These are phyloP conservation scores for Tricholoma bakamatsutake DNA, from an alignment of 768 basidiomycete genomes.

Conservation along the genomic window DNA sequence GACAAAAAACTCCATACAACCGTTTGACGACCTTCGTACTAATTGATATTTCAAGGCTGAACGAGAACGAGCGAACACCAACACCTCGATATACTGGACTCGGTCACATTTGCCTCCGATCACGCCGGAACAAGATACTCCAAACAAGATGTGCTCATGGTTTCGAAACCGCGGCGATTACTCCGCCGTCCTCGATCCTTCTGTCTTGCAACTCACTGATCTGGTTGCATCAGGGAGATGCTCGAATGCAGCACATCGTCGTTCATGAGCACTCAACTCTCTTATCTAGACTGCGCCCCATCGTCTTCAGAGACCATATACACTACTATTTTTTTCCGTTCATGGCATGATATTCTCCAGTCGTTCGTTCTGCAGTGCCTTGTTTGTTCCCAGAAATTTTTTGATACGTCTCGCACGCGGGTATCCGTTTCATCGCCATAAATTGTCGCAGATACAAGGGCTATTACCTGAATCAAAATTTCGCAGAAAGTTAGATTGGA, in stretches of 20 bases:
- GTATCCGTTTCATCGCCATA: not conserved
- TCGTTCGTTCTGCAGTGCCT: not conserved
- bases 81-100: too few species aligned
- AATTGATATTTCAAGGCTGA: too few species aligned
- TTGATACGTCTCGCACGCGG: not conserved
- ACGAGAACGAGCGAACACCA: too few species aligned
- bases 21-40: too few species aligned
- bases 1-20: too few species aligned
- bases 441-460: not conserved
- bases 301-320: not conserved
- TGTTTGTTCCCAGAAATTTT: not conserved
- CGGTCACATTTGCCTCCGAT: too few species aligned
- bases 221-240: too few species aligned
- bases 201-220: too few species aligned
- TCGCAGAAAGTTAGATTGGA: not conserved
- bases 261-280: not conserved
- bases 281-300: not conserved
- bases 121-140: too few species aligned
- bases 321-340: not conserved
- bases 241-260: not conserved
- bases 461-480: not conserved
- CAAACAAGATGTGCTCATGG: too few species aligned
- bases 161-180: too few species aligned
- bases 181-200: too few species aligned
- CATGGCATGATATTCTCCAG: not conserved